phyloP scores from a whole-genome alignment of 2,329 filamentous ascomycete species.

The Trematosphaeria pertusa region DNA sequence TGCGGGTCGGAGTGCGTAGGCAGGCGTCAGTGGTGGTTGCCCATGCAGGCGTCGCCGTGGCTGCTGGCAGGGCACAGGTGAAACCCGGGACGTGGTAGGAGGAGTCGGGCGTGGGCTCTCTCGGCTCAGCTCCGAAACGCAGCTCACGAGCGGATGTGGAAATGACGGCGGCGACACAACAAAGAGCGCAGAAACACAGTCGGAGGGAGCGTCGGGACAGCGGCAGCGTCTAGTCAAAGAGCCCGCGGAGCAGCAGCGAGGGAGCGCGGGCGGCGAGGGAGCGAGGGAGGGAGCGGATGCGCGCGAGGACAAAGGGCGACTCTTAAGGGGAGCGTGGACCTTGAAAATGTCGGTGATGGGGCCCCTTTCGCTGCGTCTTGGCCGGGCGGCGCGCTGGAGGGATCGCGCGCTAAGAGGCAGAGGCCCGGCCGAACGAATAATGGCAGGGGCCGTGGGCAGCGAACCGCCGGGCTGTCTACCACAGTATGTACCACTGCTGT shows the following conservation, averaged over 20 bases:
- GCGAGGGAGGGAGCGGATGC: not conserved
- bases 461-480: not conserved
- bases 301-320: not conserved
- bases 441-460: conserved; percentile 1
- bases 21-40: conserved; percentile 1
- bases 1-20: conserved; percentile 18
- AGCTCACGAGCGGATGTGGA: conserved; percentile 14
- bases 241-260: conserved; percentile 17
- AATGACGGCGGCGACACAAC: conserved; percentile 13
- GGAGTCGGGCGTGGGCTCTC: conserved; percentile 10
- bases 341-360: conserved; percentile 33
- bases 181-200: conserved; percentile 18
- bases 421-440: conserved; percentile 5
- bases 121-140: conserved; percentile 18
- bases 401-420: no score
- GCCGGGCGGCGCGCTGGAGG: conserved; percentile 26
- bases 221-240: conserved; percentile 33
- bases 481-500: no score
- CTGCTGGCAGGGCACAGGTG: conserved; percentile 12
- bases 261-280: conserved; percentile 1
- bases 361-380: conserved; percentile 34
- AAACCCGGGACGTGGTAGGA: conserved; percentile 18
- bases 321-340: conserved; percentile 6
- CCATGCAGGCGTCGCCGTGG: conserved; percentile 15
- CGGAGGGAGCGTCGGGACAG: conserved; percentile 23